These are phyloP conservation scores for Penicillium sclerotigenum DNA, from an alignment of 2,329 filamentous ascomycete species.

Conservation along the genomic window DNA sequence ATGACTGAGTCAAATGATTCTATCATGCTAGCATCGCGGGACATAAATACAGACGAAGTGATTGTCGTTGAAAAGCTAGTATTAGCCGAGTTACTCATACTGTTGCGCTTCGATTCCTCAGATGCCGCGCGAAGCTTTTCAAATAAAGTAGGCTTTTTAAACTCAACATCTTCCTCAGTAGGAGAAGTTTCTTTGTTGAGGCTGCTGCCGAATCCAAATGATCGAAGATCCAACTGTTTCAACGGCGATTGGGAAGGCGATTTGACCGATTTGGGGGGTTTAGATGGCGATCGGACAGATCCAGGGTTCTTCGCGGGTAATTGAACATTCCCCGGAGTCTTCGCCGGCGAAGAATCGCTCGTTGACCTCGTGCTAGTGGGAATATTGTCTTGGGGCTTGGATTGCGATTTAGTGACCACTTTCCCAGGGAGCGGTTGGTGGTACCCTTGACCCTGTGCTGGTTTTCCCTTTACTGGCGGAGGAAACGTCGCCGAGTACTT, in stretches of 20 bases:
- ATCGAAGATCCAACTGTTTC: constrained; percentile 1
- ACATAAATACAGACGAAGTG: constrained; percentile 17
- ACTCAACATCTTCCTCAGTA: background rate
- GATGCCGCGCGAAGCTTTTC: constrained; percentile 19
- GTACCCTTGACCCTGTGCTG: background rate
- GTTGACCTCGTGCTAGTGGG: background rate
- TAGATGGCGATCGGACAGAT: background rate
- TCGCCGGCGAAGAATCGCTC: background rate
- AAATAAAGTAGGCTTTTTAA: constrained; percentile 4
- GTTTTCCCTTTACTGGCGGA: background rate
- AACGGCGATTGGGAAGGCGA: background rate
- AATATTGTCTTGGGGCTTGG: background rate
- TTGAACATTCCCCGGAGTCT: background rate
- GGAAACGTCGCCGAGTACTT: background rate
- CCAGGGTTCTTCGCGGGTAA: background rate
- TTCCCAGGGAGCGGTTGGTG: background rate
- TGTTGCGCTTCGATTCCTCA: constrained; percentile 17
- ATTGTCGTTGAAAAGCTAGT: constrained; percentile 28
- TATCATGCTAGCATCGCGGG: constrained; percentile 6
- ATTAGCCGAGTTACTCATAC: constrained; percentile 11
- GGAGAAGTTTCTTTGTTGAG: background rate
- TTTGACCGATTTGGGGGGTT: background rate
- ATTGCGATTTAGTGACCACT: background rate
- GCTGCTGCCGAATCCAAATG: background rate
- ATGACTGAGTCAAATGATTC: constrained; percentile 32